Conservation (phyloP, 345 rosid genomes). For the Salix dunnii region DNA sequence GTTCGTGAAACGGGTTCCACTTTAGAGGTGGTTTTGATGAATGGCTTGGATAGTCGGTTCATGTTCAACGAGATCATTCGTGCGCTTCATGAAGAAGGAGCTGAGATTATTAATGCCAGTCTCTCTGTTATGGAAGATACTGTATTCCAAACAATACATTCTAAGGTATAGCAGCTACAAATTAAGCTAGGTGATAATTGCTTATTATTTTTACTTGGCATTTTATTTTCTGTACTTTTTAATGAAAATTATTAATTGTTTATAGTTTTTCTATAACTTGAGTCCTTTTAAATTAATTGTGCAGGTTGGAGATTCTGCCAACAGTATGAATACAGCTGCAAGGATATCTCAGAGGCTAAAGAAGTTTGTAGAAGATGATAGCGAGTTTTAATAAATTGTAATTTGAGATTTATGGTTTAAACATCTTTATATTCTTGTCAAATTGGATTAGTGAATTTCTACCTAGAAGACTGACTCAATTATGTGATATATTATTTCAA, state of each 20-base stretch:
- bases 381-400: neutral
- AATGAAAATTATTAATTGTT: neutral
- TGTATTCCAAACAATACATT: constrained; percentile 42
- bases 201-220: neutral
- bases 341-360: constrained; percentile 42
- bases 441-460: too few relatives aligned
- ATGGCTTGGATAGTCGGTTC: constrained; percentile 35
- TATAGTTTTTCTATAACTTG: neutral
- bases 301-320: constrained; percentile 35
- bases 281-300: neutral
- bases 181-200: too few relatives aligned
- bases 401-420: neutral
- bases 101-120: constrained; percentile 38
- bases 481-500: neutral
- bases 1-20: constrained; percentile 35
- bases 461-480: neutral
- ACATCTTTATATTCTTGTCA: too few relatives aligned
- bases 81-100: constrained; percentile 46
- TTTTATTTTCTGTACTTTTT: neutral
- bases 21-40: constrained; percentile 39
- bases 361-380: constrained; percentile 28
- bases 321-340: constrained; percentile 17
- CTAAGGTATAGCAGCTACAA: constrained; percentile 24
- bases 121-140: constrained; percentile 33
- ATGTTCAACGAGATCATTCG: constrained; percentile 41